These are phyloP conservation scores for Cryptosporidium andersoni DNA, from an alignment of 169 alveolate species.

Conservation along the genomic window DNA sequence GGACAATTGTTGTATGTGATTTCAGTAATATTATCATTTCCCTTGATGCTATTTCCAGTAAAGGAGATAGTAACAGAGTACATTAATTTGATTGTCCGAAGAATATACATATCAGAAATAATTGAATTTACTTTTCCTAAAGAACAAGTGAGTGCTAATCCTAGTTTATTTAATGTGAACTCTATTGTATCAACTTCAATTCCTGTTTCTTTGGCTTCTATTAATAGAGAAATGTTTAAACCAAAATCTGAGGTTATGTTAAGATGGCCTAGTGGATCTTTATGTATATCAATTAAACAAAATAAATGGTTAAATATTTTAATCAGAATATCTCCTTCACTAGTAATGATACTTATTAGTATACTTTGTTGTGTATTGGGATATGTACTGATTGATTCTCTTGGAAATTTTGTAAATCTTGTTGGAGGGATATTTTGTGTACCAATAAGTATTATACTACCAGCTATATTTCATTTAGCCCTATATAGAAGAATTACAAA, in stretches of 20 bases:
- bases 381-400: slow-evolving; percentile 34
- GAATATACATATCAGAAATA: slow-evolving; percentile 10
- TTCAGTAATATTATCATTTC: slow-evolving; percentile 47
- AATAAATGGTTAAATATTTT: not conserved
- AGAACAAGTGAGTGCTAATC: slow-evolving; percentile 17
- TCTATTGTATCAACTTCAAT: not conserved
- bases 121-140: slow-evolving; percentile 35
- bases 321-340: slow-evolving; percentile 41
- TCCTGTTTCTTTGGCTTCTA: slow-evolving; percentile 14
- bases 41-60: slow-evolving; percentile 46
- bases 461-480: slow-evolving; percentile 38
- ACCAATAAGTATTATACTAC: slow-evolving; percentile 58
- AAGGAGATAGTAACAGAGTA: slow-evolving; percentile 43
- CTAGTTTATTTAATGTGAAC: not conserved
- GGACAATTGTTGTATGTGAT: slow-evolving; percentile 44
- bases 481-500: not conserved
- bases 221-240: slow-evolving; percentile 8
- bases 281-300: slow-evolving; percentile 6
- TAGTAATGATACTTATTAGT: slow-evolving; percentile 9
- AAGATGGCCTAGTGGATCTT: slow-evolving; percentile 59
- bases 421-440: slow-evolving; percentile 68
- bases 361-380: slow-evolving; percentile 37
- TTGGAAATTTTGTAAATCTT: slow-evolving; percentile 63
- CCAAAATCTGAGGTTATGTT: slow-evolving; percentile 26
- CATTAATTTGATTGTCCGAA: slow-evolving; percentile 15